Conservation (phyloP, 2,329 filamentous ascomycete genomes). For the Trichoderma sp. region DNA sequence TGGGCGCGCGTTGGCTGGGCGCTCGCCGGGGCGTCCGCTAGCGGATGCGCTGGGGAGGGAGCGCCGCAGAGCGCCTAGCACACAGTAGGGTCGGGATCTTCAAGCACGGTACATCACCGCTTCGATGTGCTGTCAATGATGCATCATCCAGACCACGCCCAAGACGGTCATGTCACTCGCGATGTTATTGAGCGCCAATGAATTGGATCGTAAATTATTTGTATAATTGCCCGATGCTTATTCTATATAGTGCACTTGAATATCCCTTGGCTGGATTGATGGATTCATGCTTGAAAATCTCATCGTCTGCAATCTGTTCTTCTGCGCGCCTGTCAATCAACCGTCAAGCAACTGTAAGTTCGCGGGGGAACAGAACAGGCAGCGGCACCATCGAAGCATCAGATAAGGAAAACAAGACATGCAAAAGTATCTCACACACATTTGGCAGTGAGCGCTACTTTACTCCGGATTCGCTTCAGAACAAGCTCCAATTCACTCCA, state of each 20-base stretch:
- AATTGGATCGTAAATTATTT: too few species aligned
- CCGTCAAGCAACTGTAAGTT: slow-evolving; percentile 1
- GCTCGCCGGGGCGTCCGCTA: slow-evolving; percentile 19
- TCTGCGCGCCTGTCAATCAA: slow-evolving; percentile 6
- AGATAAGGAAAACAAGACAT: not conserved
- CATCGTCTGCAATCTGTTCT: slow-evolving; percentile 9
- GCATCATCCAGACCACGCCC: not conserved
- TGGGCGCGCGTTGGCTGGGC: slow-evolving; percentile 6
- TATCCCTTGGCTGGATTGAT: too few species aligned
- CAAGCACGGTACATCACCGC: slow-evolving; percentile 22
- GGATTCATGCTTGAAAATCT: not conserved
- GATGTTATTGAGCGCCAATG: too few species aligned
- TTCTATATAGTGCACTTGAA: too few species aligned
- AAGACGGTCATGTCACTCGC: not conserved
- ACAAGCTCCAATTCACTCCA: too few species aligned
- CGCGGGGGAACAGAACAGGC: not conserved
- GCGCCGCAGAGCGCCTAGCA: slow-evolving; percentile 1
- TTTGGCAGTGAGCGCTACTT: too few species aligned
- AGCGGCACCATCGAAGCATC: not conserved
- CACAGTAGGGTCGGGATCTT: slow-evolving; percentile 1
- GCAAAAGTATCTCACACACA: too few species aligned
- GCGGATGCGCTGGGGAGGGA: not conserved
- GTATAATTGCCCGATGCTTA: too few species aligned
- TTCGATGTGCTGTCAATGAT: slow-evolving; percentile 6
- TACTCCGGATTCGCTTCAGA: too few species aligned